phyloP scores from a whole-genome alignment of 768 basidiomycete genomes.

The Sporobolomyces pararoseus region DNA sequence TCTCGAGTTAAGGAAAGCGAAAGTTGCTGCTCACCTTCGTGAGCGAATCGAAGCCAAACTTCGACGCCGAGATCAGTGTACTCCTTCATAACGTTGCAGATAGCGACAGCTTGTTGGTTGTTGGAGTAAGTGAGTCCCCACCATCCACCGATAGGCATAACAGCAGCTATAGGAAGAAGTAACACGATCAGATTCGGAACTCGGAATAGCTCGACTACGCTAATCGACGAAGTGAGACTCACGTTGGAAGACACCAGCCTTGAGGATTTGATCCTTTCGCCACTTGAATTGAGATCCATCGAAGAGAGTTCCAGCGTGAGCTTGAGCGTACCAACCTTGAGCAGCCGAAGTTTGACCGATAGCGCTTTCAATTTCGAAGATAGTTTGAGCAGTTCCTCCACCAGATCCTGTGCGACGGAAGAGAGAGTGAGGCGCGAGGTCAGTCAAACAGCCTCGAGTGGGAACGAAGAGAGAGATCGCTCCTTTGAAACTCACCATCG shows the following conservation, averaged over 20 bases:
- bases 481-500: slow-evolving; percentile 27
- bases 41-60: slow-evolving; percentile 47
- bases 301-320: slow-evolving; percentile 40
- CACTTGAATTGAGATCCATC: slow-evolving; percentile 41
- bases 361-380: slow-evolving; percentile 33
- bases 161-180: slow-evolving; percentile 5
- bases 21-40: slow-evolving; percentile 32
- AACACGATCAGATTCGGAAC: background rate
- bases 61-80: slow-evolving; percentile 46
- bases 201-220: too few relatives aligned
- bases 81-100: slow-evolving; percentile 45
- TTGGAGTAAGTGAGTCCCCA: slow-evolving; percentile 40
- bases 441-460: background rate
- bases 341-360: slow-evolving; percentile 32
- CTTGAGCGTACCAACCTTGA: slow-evolving; percentile 44
- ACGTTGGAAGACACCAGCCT: slow-evolving; percentile 42
- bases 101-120: slow-evolving; percentile 43
- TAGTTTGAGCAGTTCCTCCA: slow-evolving; percentile 42
- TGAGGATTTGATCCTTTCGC: slow-evolving; percentile 42
- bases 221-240: background rate
- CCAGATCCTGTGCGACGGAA: slow-evolving; percentile 35
- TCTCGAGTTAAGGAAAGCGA: too few relatives aligned
- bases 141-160: slow-evolving; percentile 43
- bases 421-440: background rate
- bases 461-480: background rate